phyloP scores from a whole-genome alignment of 2,329 filamentous ascomycete species.

The Fusarium sp. region DNA sequence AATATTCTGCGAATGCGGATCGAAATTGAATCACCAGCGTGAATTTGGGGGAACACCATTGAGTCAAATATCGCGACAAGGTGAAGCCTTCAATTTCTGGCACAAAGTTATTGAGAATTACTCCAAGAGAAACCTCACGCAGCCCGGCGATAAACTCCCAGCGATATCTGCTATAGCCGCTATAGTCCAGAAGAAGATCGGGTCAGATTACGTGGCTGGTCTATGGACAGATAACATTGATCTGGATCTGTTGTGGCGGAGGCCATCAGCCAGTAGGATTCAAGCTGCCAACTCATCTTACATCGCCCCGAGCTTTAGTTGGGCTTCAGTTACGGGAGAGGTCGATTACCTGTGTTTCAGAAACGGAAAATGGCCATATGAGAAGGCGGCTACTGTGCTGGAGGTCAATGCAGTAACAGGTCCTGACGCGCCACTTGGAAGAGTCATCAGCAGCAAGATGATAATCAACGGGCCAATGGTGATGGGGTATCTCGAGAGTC shows the following conservation, averaged over 20 bases:
- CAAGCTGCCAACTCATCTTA: slow-evolving; percentile 2
- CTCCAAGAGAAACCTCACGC: slow-evolving; percentile 35
- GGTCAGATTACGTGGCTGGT: slow-evolving; percentile 43
- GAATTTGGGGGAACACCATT: slow-evolving; percentile 34
- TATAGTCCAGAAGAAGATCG: slow-evolving; percentile 30
- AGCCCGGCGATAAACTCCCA: slow-evolving; percentile 40
- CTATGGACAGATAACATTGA: slow-evolving; percentile 43
- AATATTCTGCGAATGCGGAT: slow-evolving; percentile 41
- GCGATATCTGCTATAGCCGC: slow-evolving; percentile 45
- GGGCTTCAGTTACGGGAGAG: slow-evolving; percentile 38
- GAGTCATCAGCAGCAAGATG: slow-evolving; percentile 14
- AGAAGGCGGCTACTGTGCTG: slow-evolving; percentile 15
- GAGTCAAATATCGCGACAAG: slow-evolving; percentile 11
- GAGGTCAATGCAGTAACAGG: slow-evolving; percentile 1
- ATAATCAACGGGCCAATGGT: slow-evolving; percentile 15
- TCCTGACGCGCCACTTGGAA: slow-evolving; percentile 22
- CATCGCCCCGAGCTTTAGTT: slow-evolving; percentile 39
- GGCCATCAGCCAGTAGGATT: not conserved
- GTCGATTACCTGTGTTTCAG: slow-evolving; percentile 40
- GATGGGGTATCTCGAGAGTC: not conserved
- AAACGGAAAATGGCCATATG: slow-evolving; percentile 28
- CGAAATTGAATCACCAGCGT: slow-evolving; percentile 35
- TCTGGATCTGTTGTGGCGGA: slow-evolving; percentile 38
- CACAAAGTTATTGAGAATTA: slow-evolving; percentile 44
- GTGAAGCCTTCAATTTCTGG: slow-evolving; percentile 42